Base-by-base conservation (phyloP, 1,139 yeast genomes). In the Zygosaccharomyces pseudobailii region DNA sequence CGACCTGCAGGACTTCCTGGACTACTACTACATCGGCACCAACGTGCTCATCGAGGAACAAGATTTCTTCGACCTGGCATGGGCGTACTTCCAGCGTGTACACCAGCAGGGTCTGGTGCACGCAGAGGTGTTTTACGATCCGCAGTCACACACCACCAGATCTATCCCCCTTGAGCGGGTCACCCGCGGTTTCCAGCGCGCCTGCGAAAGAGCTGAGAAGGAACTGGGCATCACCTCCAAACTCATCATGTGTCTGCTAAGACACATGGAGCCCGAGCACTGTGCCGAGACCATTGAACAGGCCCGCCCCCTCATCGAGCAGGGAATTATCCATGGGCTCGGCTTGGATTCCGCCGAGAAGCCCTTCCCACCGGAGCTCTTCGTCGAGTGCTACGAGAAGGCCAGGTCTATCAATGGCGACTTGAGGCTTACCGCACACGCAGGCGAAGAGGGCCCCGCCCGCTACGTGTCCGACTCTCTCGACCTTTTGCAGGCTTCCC, bases 391-490 rank as follows among this genome's bases (percentile, higher is more conserved):
- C 63, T 86, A 81, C 62, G 58, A 67, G 9, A 60, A 66, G 20
- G 73, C 84, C 7, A 71, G 71, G 44, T 66, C 69, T 20, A 58
- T 70, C 36, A 75, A 71, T 57, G 79, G 82, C 27, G 62, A 73
- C 42, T 74, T 81, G 48, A 76, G 79, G 36, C 71, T 83, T 45
- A 86, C 95, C 32, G 92, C 94, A 2, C 95, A 86, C 63, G 94
- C 92, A 3, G 95, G 95, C 56, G 95, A 86, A 67, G 94, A 86
- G 69, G 94, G 92, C 44, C 87, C 83, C 54, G 79, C 86, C 39
- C 73, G 78, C 13, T 84, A 72, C 55, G 85, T 86, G 33, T 55
- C 69, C 9, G 72, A 73, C 44, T 71, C 92, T 1, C 68, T 86
- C 52, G 80, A 83, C 56, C 54, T 71, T 39, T 73, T 86, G 55